Evolutionary conservation across 2,329 filamentous ascomycete genomes (phyloP).

Genomic region (Trichophyton schoenleinii): DNA sequence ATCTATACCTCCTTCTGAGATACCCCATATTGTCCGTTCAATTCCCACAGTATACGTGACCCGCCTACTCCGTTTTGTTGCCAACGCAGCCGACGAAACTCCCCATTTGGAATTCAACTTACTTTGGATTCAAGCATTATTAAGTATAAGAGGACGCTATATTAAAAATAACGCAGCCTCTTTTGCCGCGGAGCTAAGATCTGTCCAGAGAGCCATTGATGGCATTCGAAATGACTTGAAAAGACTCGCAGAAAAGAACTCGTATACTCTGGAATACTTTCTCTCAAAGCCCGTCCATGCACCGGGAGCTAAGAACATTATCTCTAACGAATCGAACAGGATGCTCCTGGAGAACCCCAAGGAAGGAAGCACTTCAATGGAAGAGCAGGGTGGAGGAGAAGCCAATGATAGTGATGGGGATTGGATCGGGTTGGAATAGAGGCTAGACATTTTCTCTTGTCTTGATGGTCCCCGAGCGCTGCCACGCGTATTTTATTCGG

Average conservation of each 20-base stretch:
- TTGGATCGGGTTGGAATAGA: constrained; percentile 41
- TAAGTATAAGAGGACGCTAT: constrained; percentile 74
- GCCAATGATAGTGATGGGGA: constrained; percentile 34
- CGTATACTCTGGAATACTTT: constrained; percentile 79
- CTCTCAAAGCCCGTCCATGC: constrained; percentile 37
- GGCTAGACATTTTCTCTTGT: constrained; percentile 17
- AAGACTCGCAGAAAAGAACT: constrained; percentile 72
- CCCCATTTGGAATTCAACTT: constrained; percentile 93
- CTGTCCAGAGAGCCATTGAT: constrained; percentile 66
- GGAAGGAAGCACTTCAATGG: constrained; percentile 19
- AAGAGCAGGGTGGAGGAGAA: constrained; percentile 20
- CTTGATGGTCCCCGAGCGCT: neutral
- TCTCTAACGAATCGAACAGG: constrained; percentile 14
- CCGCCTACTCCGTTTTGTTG: constrained; percentile 73
- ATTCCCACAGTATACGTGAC: constrained; percentile 78
- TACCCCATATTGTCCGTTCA: constrained; percentile 63
- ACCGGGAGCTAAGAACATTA: neutral
- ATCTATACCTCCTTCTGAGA: constrained; percentile 60
- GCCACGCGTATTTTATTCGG: neutral
- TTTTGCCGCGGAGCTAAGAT: constrained; percentile 71
- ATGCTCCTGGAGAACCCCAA: neutral
- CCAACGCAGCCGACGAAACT: constrained; percentile 73
- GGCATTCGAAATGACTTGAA: constrained; percentile 74
- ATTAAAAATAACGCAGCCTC: constrained; percentile 68
- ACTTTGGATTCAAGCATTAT: constrained; percentile 71